These are phyloP conservation scores for Beauveria sp. DNA, from an alignment of 2,329 filamentous ascomycete genomes.

Conservation along the genomic window DNA sequence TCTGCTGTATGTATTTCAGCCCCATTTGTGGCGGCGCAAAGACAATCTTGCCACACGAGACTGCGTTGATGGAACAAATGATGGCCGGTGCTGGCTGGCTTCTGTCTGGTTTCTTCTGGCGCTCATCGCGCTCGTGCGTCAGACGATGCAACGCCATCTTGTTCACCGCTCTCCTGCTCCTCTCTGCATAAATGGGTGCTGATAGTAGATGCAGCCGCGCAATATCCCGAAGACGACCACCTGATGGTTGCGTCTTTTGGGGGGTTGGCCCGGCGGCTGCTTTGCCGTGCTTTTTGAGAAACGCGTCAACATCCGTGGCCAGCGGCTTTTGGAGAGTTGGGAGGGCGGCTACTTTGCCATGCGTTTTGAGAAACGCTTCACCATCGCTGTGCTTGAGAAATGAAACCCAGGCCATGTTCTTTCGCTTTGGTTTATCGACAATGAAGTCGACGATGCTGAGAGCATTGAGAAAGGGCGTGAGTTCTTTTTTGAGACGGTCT, in stretches of 20 bases:
- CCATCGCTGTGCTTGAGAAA: conserved; percentile 36
- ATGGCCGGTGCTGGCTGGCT: background rate
- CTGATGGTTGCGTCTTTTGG: background rate
- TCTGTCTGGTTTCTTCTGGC: background rate
- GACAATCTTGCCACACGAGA: conserved; percentile 38
- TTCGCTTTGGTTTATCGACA: conserved; percentile 34
- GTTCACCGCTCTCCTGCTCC: conserved; percentile 26
- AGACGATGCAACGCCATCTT: conserved; percentile 20
- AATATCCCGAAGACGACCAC: conserved; percentile 13
- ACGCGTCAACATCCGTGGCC: conserved; percentile 29
- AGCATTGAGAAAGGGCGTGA: conserved; percentile 31
- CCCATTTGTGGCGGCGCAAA: conserved; percentile 18
- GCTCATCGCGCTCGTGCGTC: conserved; percentile 15
- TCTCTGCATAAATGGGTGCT: conserved; percentile 19
- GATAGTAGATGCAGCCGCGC: conserved; percentile 25
- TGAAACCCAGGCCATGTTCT: conserved; percentile 29
- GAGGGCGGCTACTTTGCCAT: conserved; percentile 22
- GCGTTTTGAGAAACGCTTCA: conserved; percentile 31
- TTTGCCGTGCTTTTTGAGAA: conserved; percentile 33
- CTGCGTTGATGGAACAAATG: background rate
- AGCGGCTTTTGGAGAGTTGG: too few relatives aligned
- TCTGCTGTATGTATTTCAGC: conserved; percentile 38
- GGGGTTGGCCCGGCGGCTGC: background rate
- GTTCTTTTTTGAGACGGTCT: conserved; percentile 27
- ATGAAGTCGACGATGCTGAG: conserved; percentile 35